A percentile compares a stretch with the other conserved stretches of the same genome.
Conservation (phyloP, 192 early-diverging fungal genomes). For the Podila verticillata region DNA sequence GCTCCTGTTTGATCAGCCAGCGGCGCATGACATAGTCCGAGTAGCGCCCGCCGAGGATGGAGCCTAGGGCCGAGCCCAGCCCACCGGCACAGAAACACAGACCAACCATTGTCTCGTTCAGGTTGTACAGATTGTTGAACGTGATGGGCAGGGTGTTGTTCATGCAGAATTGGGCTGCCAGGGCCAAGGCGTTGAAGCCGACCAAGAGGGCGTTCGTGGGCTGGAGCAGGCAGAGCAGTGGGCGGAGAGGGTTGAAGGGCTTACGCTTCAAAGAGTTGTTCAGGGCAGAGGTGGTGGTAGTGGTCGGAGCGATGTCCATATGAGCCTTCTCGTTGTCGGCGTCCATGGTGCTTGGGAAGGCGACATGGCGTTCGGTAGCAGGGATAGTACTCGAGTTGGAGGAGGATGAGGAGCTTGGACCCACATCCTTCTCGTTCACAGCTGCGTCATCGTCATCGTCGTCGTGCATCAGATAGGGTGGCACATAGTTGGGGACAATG, state of each 20-base stretch:
- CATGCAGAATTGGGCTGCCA: conserved; percentile 52
- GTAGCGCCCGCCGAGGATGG: conserved; percentile 51
- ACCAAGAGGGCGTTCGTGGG: conserved; percentile 44
- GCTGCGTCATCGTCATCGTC: conserved; percentile 1
- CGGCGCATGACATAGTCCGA: conserved; percentile 44
- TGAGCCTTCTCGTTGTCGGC: background rate
- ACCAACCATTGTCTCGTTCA: conserved; percentile 51
- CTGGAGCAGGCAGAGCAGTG: conserved; percentile 26
- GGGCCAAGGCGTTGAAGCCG: conserved; percentile 38
- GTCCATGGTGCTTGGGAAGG: conserved; percentile 7
- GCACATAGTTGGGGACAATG: conserved; percentile 29
- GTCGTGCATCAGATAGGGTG: conserved; percentile 14
- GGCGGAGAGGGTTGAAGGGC: conserved; percentile 43
- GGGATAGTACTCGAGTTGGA: background rate
- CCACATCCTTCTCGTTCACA: background rate
- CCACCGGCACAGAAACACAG: conserved; percentile 56
- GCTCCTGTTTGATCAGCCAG: conserved; percentile 42
- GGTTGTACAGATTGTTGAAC: conserved; percentile 35
- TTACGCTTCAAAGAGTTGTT: conserved; percentile 15
- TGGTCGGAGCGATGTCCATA: background rate
- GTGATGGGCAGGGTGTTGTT: conserved; percentile 50
- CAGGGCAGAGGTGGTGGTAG: background rate
- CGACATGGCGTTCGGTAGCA: conserved; percentile 17
- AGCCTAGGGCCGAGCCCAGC: conserved; percentile 51
- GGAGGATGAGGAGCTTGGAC: no score